Evolutionary conservation across 805 yeast genomes (phyloP).

Genomic region (Kuraishia ogatae): DNA sequence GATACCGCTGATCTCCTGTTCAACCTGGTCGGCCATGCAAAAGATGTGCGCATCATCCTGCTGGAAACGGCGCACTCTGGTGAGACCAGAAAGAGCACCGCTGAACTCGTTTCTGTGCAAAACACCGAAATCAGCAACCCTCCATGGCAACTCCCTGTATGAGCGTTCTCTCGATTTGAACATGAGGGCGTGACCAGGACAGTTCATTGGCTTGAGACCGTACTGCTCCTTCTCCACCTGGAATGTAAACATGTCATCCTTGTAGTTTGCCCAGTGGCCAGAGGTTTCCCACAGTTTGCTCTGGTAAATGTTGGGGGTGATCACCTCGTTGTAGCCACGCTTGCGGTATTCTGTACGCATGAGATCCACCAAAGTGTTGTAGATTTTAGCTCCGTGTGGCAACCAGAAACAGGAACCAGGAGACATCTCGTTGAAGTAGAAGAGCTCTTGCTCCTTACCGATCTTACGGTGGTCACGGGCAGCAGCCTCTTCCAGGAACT

Average conservation of each 20-base stretch:
- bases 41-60: conserved; percentile 99
- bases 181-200: conserved; percentile 82
- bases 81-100: conserved; percentile 90
- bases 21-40: conserved; percentile 90
- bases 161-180: conserved; percentile 91
- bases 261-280: conserved; percentile 97
- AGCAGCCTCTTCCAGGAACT: conserved; percentile 93
- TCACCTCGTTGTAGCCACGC: conserved; percentile 97
- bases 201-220: conserved; percentile 86
- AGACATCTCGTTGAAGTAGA: conserved; percentile 91
- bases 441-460: conserved; percentile 94
- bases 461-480: conserved; percentile 93
- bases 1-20: conserved; percentile 70
- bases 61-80: conserved; percentile 98
- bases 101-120: conserved; percentile 94
- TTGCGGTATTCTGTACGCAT: conserved; percentile 78
- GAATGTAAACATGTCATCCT: conserved; percentile 94
- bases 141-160: conserved; percentile 95
- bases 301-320: conserved; percentile 98
- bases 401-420: conserved; percentile 99
- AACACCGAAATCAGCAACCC: conserved; percentile 97
- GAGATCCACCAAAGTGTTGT: conserved; percentile 76
- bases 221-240: conserved; percentile 94
- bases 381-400: conserved; percentile 98
- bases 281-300: conserved; percentile 97